Base-by-base conservation (phyloP, 2,329 filamentous ascomycete genomes). In the Piedraia hortae region DNA sequence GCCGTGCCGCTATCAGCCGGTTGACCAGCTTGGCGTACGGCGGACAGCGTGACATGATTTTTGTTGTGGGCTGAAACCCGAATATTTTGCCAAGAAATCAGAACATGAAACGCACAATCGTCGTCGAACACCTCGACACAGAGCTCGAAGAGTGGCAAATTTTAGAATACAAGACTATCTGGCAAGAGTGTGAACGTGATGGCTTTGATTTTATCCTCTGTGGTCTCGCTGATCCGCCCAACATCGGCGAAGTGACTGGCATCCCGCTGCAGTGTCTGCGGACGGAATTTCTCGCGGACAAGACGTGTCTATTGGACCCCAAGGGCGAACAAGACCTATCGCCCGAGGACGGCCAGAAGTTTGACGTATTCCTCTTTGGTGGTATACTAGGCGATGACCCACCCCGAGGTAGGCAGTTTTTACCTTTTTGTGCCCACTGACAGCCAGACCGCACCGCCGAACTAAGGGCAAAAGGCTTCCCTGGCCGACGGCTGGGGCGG, bases 351-450 rank as follows among this genome's bases (percentile, higher is more conserved):
- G 74, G 65, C 11, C 62, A 73, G 15, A 50, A 44, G 2, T 97
- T 97, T 46, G 75, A 89, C 37, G 69, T 74, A 6, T 97, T 93
- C 42, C 50, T 97, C 20, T 97, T 97, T 48, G 85, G 85, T 20
- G 85, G 85, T 8, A 97, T 97, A 37, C 51, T 97, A 30, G 85
- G 82, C 26, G 82, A 93, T 51, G 77, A 93, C 42, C 82, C 82
- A 28, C 82, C 82, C 21, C 56, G 82, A 60, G 77, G 78, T 85
- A 57, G 7, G 26, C 13, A 29, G 29, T 28, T 25, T 28, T 6
- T 28, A 31, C 8, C 7, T 11, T 7, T 11, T 7, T 7, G 7
- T 20, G n/a, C 16, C 17, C 6, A 24, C 14, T 5, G 14, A 10
- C 16, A 17, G 9, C 25, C 26, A 88, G 82, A 93, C 47, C 69